Percentiles rank a stretch among this genome's conserved stretches.
Conservation (phyloP, 306 rosid genomes). For the Ceratonia siliqua region DNA sequence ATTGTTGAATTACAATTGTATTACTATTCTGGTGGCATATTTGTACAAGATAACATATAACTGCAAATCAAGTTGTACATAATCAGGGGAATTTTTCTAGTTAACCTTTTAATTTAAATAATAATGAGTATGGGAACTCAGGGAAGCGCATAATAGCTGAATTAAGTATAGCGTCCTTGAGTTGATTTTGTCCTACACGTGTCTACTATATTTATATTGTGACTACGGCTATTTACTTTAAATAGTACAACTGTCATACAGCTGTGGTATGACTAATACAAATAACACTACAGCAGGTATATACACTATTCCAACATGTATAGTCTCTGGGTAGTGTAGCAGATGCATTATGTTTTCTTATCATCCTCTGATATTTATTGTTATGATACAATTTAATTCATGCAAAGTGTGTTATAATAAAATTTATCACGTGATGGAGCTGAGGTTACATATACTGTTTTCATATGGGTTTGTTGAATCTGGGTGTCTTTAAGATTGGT, state of each 20-base stretch:
- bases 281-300: background rate
- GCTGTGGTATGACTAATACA: background rate
- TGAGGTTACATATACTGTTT: background rate
- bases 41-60: slow-evolving; percentile 5
- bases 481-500: background rate
- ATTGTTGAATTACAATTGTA: slow-evolving; percentile 17
- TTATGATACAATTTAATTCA: background rate
- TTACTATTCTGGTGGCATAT: background rate
- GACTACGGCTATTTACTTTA: background rate
- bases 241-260: background rate
- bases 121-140: background rate
- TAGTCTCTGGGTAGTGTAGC: background rate
- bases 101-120: no score
- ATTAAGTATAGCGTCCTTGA: slow-evolving; percentile 1
- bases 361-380: background rate
- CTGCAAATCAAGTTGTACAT: slow-evolving; percentile 5
- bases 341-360: background rate
- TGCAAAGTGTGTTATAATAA: background rate
- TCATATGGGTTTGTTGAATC: background rate
- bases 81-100: background rate
- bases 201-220: no score
- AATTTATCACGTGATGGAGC: background rate
- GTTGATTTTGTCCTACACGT: background rate
- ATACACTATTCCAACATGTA: background rate
- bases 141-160: slow-evolving; percentile 19